These are phyloP conservation scores for Myrica gale DNA, from an alignment of 306 rosid species.

Conservation along the genomic window DNA sequence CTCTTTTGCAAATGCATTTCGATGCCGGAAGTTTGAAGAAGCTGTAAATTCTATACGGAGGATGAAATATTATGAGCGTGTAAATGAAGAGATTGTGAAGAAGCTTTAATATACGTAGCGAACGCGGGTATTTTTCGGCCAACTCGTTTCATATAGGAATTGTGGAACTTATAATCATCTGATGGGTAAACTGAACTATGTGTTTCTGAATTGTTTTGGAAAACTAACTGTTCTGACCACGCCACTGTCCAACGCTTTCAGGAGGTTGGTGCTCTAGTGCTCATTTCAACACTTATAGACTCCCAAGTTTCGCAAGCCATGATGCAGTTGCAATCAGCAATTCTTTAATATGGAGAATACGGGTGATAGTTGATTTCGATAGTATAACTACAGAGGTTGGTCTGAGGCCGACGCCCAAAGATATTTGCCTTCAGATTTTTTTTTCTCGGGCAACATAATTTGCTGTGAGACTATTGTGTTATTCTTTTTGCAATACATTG, in stretches of 20 bases:
- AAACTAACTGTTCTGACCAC: not conserved
- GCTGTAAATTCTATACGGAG: constrained; percentile 59
- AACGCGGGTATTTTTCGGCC: not conserved
- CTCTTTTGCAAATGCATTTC: constrained; percentile 53
- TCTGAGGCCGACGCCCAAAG: not conserved
- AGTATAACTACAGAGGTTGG: not conserved
- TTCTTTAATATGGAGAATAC: not conserved
- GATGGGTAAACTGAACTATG: not conserved
- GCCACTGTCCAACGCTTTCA: not conserved
- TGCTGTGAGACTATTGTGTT: not conserved
- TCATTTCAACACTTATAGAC: not conserved
- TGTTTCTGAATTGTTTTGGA: not conserved
- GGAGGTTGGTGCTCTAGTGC: not conserved
- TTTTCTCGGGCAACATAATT: not conserved
- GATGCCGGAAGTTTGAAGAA: constrained; percentile 52
- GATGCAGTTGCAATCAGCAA: not conserved
- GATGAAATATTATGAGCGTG: constrained; percentile 86
- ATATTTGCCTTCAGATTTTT: not conserved
- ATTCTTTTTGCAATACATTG: not conserved
- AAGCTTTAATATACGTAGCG: constrained; percentile 52
- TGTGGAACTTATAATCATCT: constrained; percentile 13
- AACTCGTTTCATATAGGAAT: not conserved
- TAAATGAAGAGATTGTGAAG: constrained; percentile 68
- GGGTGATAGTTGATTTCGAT: not conserved
- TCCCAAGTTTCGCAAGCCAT: not conserved